Evolutionary conservation across 352 stramenopile genomes (phyloP), one percentile per base, ranked within the genome.

Genomic region (Phytophthora hibernalis): DNA sequence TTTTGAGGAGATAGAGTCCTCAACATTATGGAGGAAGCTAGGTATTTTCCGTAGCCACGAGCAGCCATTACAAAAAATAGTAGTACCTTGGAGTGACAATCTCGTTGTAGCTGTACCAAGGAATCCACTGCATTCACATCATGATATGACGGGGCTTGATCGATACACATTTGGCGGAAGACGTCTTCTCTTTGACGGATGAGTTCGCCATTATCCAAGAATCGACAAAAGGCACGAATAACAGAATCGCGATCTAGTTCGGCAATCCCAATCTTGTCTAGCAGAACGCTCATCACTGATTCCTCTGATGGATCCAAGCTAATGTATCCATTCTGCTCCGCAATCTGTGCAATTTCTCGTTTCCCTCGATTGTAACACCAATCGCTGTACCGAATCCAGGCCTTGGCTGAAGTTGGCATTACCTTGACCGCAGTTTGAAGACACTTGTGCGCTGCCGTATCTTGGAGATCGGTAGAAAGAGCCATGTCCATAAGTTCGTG

Each of bases 351-450:
- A 5, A 91, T 63, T 44, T 74, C 68, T 7, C 56, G 57, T 31
- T 77, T 83, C 12, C 77, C 80, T 33, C 74, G 77, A 33, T 80
- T 64, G 40, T 95, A 91, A 30, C 78, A 90, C 87, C 87, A 95
- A 53, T 92, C 71, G 59, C 83, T 82, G 45, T 90, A 95, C 22
- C 70, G 54, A 42, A 86, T 55, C 84, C 84, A 95, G 1, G 75
- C 79, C 31, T 79, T 76, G 5, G 71, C 43, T 45, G 78, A 86
- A 26, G 61, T 65, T 28, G 78, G 72, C 1, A 58, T 57, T 18
- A 90, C 44, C 11, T 65, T 38, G 6, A 77, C 79, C 4, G 82
- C 84, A 54, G 77, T 20, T 45, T 68, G 22, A 40, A 77, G 67
- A 24, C 72, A 85, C 37, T 47, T 83, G 20, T 73, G 47, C 20